These are phyloP conservation scores for Stagonosporopsis chrysanthemi DNA, from an alignment of 2,329 filamentous ascomycete genomes.

Conservation along the genomic window DNA sequence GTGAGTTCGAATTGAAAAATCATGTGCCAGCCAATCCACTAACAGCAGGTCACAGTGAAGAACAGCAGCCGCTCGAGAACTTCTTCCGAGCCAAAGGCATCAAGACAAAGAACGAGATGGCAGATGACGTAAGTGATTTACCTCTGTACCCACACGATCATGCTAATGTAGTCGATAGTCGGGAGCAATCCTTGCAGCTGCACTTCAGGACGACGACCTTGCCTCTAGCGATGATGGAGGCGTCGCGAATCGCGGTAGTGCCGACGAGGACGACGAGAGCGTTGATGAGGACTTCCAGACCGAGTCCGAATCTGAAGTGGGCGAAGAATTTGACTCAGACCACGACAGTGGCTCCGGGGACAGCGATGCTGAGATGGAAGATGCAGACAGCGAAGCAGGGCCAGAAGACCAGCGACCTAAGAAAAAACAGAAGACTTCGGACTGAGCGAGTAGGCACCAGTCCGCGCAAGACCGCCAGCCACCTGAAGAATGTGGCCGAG, in stretches of 20 bases:
- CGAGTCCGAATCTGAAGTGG: slow-evolving; percentile 92
- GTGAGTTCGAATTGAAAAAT: slow-evolving; percentile 47
- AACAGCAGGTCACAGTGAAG: slow-evolving; percentile 65
- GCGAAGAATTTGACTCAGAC: slow-evolving; percentile 91
- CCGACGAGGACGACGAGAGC: slow-evolving; percentile 94
- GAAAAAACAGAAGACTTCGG: slow-evolving; percentile 67
- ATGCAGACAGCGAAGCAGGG: slow-evolving; percentile 64
- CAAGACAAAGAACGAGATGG: slow-evolving; percentile 98
- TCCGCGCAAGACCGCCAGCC: background rate
- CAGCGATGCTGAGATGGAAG: slow-evolving; percentile 70
- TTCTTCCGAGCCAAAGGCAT: slow-evolving; percentile 97
- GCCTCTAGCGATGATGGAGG: slow-evolving; percentile 79
- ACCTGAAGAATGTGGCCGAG: slow-evolving; percentile 11
- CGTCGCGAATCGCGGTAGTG: slow-evolving; percentile 81
- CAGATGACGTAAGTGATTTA: slow-evolving; percentile 77
- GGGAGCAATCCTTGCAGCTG: slow-evolving; percentile 73
- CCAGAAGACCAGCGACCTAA: slow-evolving; percentile 64
- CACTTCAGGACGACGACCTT: slow-evolving; percentile 83
- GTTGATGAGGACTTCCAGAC: slow-evolving; percentile 95
- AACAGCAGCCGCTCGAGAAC: slow-evolving; percentile 92
- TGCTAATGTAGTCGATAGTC: slow-evolving; percentile 52
- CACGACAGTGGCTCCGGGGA: slow-evolving; percentile 84
- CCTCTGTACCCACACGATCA: background rate
- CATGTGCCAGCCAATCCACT: slow-evolving; percentile 11
- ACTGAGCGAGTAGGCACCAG: slow-evolving; percentile 26